Evolutionary conservation across 306 rosid genomes (phyloP).

Genomic region (Casuarina equisetifolia): DNA sequence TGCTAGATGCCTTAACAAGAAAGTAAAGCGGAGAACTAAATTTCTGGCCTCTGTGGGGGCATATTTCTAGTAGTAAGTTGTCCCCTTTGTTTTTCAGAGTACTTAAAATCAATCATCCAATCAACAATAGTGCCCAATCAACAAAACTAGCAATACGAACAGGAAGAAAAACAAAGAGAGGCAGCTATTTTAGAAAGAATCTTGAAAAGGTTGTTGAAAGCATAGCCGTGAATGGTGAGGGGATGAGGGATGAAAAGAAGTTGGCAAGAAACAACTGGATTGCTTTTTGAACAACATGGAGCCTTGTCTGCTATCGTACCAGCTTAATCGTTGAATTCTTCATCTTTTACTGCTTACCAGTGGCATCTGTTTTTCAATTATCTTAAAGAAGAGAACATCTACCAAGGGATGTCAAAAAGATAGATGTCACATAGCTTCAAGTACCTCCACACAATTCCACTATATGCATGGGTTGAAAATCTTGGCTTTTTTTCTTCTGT

Average conservation of each 20-base stretch:
- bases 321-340: not conserved
- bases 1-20: not conserved
- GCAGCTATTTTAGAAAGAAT: slow-evolving; percentile 29
- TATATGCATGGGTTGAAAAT: slow-evolving; percentile 12
- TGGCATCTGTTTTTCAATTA: not conserved
- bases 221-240: slow-evolving; percentile 14
- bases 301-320: not conserved
- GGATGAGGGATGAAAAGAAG: slow-evolving; percentile 10
- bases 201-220: slow-evolving; percentile 29
- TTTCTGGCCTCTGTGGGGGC: slow-evolving; percentile 14
- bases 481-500: not conserved
- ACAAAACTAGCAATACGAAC: slow-evolving; percentile 23
- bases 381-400: slow-evolving; percentile 24
- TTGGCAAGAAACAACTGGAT: slow-evolving; percentile 3
- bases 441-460: slow-evolving; percentile 29
- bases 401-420: slow-evolving; percentile 21
- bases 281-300: slow-evolving; percentile 1
- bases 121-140: slow-evolving; percentile 34
- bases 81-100: slow-evolving; percentile 7
- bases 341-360: not conserved
- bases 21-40: not conserved
- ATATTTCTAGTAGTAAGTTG: slow-evolving; percentile 19
- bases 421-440: slow-evolving; percentile 19
- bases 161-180: slow-evolving; percentile 26
- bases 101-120: slow-evolving; percentile 22